phyloP scores from a whole-genome alignment of 371 early-diverging fungal genomes.

The Syncephalastrum sp. region DNA sequence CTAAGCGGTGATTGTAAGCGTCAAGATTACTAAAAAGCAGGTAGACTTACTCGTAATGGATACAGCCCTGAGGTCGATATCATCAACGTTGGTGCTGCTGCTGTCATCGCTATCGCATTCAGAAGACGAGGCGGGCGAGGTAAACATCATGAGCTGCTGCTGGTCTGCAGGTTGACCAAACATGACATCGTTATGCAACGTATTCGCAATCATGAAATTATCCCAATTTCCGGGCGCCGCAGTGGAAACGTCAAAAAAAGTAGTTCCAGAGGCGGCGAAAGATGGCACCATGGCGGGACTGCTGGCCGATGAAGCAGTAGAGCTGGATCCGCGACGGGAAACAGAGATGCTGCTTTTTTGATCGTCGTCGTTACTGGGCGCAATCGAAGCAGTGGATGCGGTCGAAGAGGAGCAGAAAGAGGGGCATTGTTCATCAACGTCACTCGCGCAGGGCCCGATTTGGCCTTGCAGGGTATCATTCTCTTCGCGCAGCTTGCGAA shows the following conservation, averaged over 20 bases:
- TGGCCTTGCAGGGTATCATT: conserved; percentile 30
- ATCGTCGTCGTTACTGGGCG: not conserved
- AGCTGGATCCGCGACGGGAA: conserved; percentile 6
- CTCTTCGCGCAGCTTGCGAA: conserved; percentile 31
- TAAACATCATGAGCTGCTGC: not conserved
- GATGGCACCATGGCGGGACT: not conserved
- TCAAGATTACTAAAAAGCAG: not conserved
- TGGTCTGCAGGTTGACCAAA: conserved; percentile 7
- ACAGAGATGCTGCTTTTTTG: conserved; percentile 6
- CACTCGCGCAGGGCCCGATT: conserved; percentile 5
- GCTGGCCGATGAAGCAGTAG: conserved; percentile 1
- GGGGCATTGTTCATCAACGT: not conserved
- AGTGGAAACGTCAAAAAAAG: not conserved
- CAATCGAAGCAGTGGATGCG: not conserved
- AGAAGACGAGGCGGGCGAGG: not conserved
- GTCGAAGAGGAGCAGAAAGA: conserved; percentile 8
- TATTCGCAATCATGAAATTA: not conserved
- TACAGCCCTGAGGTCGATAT: conserved; percentile 4
- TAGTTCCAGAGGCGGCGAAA: not conserved
- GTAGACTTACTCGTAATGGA: conserved; percentile 4
- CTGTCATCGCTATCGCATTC: conserved; percentile 12
- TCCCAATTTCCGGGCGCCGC: not conserved
- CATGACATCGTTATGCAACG: conserved; percentile 10
- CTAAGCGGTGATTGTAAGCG: conserved; percentile 1
- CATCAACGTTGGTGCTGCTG: conserved; percentile 14